Evolutionary conservation across 2,329 filamentous ascomycete species (phyloP), one percentile per base, ranked within the genome.

Genomic region (Beauveria sp.): DNA sequence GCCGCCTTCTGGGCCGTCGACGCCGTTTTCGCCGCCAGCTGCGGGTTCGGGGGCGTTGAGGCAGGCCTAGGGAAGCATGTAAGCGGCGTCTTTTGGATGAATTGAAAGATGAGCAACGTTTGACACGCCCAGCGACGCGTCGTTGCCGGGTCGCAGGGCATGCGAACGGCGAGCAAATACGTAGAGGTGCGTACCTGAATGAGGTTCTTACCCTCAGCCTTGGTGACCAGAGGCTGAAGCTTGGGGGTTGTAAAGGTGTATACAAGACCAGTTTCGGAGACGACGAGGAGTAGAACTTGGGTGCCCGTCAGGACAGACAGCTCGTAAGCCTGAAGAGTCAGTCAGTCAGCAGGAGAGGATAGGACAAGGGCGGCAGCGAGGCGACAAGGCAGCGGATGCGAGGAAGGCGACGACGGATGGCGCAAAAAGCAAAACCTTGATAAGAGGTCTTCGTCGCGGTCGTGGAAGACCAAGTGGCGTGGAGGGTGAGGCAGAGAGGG

Each of bases 211-310:
- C 94, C 94, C 78, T 97, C 94, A 20, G 94, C 89, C 81, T 97
- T 97, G 65, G 94, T 99, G 68, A 97, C 94, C 59, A 99, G 86
- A 65, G 94, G 94, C 79, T 97, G 94, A 61, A 99, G 86, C 81
- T 99, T 99, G 22, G 94, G 94, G 18, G 94, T 99, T 64, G 92
- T 96, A 76, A 96, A 96, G 63, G 92, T 96, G 78, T 96, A 96
- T 70, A 96, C 92, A 30, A 96, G 85, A 67, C 92, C 92, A 30
- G 92, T 96, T 79, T 96, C 92, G 48, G 92, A 96, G 64, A 96
- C 92, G 69, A 96, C 92, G 60, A 99, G 87, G 44, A 99, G 85
- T 37, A 99, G 84, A 55, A 99, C 94, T 82, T 99, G 94, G 62
- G 94, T 99, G 71, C 94, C 94, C 44, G 94, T 99, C 70, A 99